Evolutionary conservation across 2,329 filamentous ascomycete genomes (phyloP).

Genomic region (Trichoderma citrinoviride): DNA sequence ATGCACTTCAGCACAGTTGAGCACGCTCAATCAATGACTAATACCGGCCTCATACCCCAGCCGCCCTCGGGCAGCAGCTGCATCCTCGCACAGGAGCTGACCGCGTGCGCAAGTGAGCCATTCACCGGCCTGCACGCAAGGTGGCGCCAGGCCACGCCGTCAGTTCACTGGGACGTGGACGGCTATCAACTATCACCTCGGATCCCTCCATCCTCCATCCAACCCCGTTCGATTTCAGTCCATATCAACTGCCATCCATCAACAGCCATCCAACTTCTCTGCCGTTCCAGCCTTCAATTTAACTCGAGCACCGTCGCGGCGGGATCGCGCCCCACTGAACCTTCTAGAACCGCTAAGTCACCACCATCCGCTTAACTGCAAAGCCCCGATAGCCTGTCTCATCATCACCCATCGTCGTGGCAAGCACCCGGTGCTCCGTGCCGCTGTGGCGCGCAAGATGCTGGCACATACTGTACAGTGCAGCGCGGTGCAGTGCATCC

Average conservation of each 20-base stretch:
- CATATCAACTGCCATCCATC: too few relatives aligned
- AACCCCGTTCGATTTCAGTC: too few relatives aligned
- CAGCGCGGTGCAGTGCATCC: neutral
- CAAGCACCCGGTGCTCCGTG: neutral
- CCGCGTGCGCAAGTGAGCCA: neutral
- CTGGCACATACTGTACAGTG: neutral
- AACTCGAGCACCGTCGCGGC: neutral
- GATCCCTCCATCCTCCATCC: too few relatives aligned
- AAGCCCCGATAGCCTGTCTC: constrained; percentile 28
- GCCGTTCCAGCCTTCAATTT: neutral
- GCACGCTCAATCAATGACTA: neutral
- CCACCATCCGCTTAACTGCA: constrained; percentile 35
- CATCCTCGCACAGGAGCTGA: neutral
- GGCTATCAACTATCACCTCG: neutral
- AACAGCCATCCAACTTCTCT: too few relatives aligned
- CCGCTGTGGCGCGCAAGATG: neutral
- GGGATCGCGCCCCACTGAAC: constrained; percentile 40
- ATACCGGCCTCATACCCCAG: neutral
- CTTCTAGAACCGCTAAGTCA: constrained; percentile 40
- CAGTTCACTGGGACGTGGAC: neutral
- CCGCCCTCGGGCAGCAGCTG: neutral
- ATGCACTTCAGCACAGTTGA: neutral
- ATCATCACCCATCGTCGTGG: too few relatives aligned
- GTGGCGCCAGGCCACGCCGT: neutral
- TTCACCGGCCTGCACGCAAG: neutral